Percentiles rank a stretch among this genome's conserved stretches.
These are phyloP conservation scores for Gynostemma pentaphyllum DNA, from an alignment of 306 rosid genomes.

Conservation along the genomic window DNA sequence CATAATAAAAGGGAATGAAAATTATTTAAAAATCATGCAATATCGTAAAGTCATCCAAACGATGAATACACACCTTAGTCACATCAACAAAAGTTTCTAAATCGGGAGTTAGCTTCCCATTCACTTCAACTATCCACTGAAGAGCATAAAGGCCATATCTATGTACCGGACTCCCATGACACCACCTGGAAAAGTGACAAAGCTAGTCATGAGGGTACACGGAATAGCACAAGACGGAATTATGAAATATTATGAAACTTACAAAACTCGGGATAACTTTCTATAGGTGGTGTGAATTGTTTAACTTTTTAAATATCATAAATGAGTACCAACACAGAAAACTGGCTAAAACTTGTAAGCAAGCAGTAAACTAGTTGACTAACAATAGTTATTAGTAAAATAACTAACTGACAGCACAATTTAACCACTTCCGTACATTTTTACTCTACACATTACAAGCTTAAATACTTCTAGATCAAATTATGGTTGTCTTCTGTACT, in stretches of 20 bases:
- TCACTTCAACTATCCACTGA: constrained; percentile 90
- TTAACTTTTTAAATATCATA: too few species aligned
- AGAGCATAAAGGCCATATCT: constrained; percentile 94
- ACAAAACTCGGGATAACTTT: background rate
- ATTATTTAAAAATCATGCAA: background rate
- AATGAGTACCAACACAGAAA: too few species aligned
- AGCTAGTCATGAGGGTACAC: background rate
- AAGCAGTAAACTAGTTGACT: too few species aligned
- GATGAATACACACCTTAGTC: constrained; percentile 46
- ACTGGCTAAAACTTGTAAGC: too few species aligned
- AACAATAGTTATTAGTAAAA: too few species aligned
- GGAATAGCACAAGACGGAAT: background rate
- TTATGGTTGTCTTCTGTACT: too few species aligned
- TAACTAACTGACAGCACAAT: too few species aligned
- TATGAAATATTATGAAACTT: background rate
- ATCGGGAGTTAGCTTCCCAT: constrained; percentile 79
- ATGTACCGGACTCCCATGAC: constrained; percentile 94
- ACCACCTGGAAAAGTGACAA: constrained; percentile 50
- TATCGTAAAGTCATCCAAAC: background rate
- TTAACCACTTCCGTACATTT: too few species aligned
- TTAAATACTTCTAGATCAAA: too few species aligned
- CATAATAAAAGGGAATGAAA: background rate
- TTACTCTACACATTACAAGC: too few species aligned
- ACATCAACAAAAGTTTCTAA: constrained; percentile 69
- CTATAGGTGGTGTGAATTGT: too few species aligned